Base-by-base conservation (phyloP, 2,329 filamentous ascomycete genomes). In the Dactylellina sp. region DNA sequence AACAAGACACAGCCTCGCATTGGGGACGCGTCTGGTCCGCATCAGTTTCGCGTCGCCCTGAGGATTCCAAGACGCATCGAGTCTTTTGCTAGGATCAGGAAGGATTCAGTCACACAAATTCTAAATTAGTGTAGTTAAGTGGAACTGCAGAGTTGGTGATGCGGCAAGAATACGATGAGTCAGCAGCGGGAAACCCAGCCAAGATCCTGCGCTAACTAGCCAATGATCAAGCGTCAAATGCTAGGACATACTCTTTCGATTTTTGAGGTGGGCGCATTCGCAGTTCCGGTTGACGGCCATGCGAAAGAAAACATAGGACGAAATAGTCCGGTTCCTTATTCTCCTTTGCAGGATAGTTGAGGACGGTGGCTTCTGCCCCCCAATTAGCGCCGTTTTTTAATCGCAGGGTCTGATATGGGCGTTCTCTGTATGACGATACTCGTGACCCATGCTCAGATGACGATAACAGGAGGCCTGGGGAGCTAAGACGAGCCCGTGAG, bases 361-460 rank as follows among this genome's bases (percentile, higher is more conserved):
- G 3, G 9, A 4, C 4, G 9, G 9, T 40, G 37, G n/a, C n/a
- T n/a, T n/a, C n/a, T 40, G 11, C 11, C 3, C 52, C 37, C 28
- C 24, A n/a, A 22, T 68, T 70, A 70, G 64, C 64, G 64, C 56
- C 64, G 53, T 60, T 68, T 68, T 68, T 68, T 42, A 14, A 22
- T 42, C 24, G 53, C 63, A 59, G 63, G 63, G 63, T 68, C 63
- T 52, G n/a, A 56, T 28, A 59, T 57, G 35, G 25, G 37, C n/a
- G 16, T 18, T 7, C 12, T 49, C 44, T 35, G 35, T 53, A 68
- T 68, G 63, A 60, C 64, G 64, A 70, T 61, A 61, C 64, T 70
- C 64, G 64, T 70, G 64, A 70, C 64, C 64, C 64, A 60, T 62
- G 64, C 56, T 70, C 64, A 70, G 14, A 70, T 70, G 64, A 70